These are phyloP conservation scores for Diaporthe vaccinii DNA, from an alignment of 2,329 filamentous ascomycete species.

Conservation along the genomic window DNA sequence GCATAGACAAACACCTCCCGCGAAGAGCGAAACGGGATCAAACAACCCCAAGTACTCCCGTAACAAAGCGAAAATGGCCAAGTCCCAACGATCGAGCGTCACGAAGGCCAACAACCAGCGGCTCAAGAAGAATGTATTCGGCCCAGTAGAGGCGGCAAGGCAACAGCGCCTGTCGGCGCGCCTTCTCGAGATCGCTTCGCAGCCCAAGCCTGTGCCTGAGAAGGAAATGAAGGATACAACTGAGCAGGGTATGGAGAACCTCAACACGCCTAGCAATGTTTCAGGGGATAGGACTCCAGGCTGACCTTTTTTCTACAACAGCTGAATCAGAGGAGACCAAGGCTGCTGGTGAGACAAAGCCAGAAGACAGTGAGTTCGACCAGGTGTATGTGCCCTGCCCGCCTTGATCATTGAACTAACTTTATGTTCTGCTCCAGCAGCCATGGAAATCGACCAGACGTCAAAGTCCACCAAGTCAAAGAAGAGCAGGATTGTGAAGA, in stretches of 20 bases:
- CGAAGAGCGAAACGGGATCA: background rate
- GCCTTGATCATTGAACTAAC: background rate
- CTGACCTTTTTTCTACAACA: constrained; percentile 6
- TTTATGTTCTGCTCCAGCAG: constrained; percentile 46
- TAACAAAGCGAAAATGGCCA: constrained; percentile 76
- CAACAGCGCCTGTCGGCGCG: constrained; percentile 88
- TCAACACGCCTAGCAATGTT: background rate
- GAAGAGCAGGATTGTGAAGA: constrained; percentile 70
- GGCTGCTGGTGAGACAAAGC: constrained; percentile 47
- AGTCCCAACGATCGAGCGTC: constrained; percentile 83
- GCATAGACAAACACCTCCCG: constrained; percentile 1
- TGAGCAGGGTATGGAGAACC: constrained; percentile 57
- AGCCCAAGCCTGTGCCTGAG: constrained; percentile 74
- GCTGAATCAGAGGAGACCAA: constrained; percentile 47
- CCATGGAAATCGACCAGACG: constrained; percentile 69
- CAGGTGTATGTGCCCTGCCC: too few relatives aligned
- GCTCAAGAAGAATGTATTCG: constrained; percentile 86
- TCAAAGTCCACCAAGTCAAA: constrained; percentile 56
- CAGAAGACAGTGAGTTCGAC: constrained; percentile 49
- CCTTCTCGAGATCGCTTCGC: constrained; percentile 82
- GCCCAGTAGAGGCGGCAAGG: constrained; percentile 83
- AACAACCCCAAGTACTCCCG: background rate
- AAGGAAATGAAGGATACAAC: constrained; percentile 60
- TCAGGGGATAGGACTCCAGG: background rate
- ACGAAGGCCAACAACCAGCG: constrained; percentile 87